A percentile compares a stretch with the other conserved stretches of the same genome.
Conservation (phyloP, 805 yeast species). For the Pichia californica region DNA sequence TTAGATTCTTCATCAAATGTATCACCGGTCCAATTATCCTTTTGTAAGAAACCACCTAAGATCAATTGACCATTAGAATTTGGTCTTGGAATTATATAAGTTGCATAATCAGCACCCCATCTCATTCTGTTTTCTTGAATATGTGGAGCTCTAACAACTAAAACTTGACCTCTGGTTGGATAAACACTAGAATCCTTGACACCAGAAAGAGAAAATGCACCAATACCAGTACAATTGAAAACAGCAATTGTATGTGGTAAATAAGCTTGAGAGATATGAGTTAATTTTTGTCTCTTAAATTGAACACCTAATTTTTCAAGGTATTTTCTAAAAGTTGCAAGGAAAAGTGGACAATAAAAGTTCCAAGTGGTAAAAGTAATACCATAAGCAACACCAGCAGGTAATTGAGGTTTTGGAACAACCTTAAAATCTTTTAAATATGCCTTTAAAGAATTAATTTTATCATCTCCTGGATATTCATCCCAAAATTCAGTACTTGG, state of each 20-base stretch:
- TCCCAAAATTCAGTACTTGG: slow-evolving; percentile 60
- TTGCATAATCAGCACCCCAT: slow-evolving; percentile 58
- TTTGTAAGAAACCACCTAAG: slow-evolving; percentile 70
- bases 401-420: slow-evolving; percentile 36
- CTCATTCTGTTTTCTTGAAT: slow-evolving; percentile 50
- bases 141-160: slow-evolving; percentile 65
- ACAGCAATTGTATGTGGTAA: slow-evolving; percentile 37
- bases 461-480: slow-evolving; percentile 36
- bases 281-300: slow-evolving; percentile 40
- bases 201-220: slow-evolving; percentile 59
- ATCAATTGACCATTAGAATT: slow-evolving; percentile 58
- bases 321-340: slow-evolving; percentile 40
- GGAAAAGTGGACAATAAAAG: slow-evolving; percentile 64
- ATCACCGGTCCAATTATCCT: slow-evolving; percentile 55
- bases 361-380: slow-evolving; percentile 57
- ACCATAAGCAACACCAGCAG: slow-evolving; percentile 51
- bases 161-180: slow-evolving; percentile 79
- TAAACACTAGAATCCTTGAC: slow-evolving; percentile 55
- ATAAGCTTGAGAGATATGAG: slow-evolving; percentile 53
- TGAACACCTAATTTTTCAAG: slow-evolving; percentile 43
- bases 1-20: slow-evolving; percentile 51
- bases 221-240: slow-evolving; percentile 75
- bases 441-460: slow-evolving; percentile 39
- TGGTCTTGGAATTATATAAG: slow-evolving; percentile 71
- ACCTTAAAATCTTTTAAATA: slow-evolving; percentile 44